A percentile compares a stretch with the other conserved stretches of the same genome.
These are phyloP conservation scores for Annulohypoxylon maeteangense DNA, from an alignment of 495 filamentous ascomycete species.

Conservation along the genomic window DNA sequence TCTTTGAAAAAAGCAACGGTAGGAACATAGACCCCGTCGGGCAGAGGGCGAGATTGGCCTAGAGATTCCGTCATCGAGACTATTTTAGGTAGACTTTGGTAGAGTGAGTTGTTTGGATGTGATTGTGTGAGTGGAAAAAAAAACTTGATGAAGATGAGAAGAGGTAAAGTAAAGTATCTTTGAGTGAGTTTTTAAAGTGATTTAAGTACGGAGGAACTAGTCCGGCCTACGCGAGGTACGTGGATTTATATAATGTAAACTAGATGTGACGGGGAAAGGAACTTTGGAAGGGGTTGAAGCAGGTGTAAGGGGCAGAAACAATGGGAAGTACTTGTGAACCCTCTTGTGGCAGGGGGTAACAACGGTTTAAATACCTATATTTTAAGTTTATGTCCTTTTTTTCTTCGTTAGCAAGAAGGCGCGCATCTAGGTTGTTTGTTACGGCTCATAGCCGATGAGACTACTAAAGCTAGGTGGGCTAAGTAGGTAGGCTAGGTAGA, in stretches of 20 bases:
- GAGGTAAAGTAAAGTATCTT: not conserved
- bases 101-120: not conserved
- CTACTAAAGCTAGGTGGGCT: not conserved
- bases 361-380: constrained; percentile 31
- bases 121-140: not conserved
- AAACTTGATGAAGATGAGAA: not conserved
- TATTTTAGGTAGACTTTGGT: not conserved
- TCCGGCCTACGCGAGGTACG: constrained; percentile 8
- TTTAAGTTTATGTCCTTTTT: not conserved
- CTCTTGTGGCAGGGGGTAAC: constrained; percentile 11
- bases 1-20: constrained; percentile 75
- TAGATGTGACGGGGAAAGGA: not conserved
- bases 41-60: constrained; percentile 39
- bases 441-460: constrained; percentile 27
- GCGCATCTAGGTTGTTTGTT: constrained; percentile 14
- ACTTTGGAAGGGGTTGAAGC: not conserved
- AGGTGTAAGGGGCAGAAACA: constrained; percentile 7
- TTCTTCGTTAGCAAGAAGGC: not conserved
- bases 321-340: constrained; percentile 28
- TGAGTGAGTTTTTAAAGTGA: not conserved
- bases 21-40: constrained; percentile 73
- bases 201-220: constrained; percentile 4
- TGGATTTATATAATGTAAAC: constrained; percentile 11
- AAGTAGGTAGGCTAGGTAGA: not conserved
- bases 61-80: constrained; percentile 41